These are phyloP conservation scores for Starmerella riodocensis DNA, from an alignment of 805 yeast species.

Conservation along the genomic window DNA sequence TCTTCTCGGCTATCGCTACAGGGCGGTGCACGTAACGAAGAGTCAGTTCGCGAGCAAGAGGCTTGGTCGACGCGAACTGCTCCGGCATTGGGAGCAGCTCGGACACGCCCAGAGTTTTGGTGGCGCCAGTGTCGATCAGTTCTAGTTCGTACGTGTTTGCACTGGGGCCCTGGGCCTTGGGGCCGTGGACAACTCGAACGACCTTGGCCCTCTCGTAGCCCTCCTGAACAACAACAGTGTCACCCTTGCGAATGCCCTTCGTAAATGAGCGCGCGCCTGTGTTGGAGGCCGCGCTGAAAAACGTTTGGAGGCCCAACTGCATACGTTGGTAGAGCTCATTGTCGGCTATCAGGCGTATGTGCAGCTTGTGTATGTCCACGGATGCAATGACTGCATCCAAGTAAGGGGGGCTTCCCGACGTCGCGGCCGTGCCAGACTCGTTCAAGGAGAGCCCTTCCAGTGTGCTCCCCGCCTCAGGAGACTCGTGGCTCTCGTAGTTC, in stretches of 20 bases:
- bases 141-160: constrained; percentile 40
- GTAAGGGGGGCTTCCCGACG: constrained; percentile 17
- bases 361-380: constrained; percentile 20
- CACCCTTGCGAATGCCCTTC: constrained; percentile 37
- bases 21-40: constrained; percentile 46
- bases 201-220: constrained; percentile 37
- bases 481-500: constrained; percentile 31
- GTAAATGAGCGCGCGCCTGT: constrained; percentile 22
- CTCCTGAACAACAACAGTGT: constrained; percentile 42
- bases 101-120: constrained; percentile 34
- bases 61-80: constrained; percentile 41
- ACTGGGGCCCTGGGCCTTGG: constrained; percentile 12
- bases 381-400: constrained; percentile 28
- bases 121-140: constrained; percentile 50
- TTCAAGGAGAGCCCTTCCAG: background rate
- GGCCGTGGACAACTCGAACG: background rate
- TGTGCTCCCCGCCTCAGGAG: background rate
- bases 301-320: constrained; percentile 21
- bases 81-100: constrained; percentile 42
- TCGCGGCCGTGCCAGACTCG: background rate
- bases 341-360: constrained; percentile 19
- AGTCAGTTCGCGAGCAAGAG: constrained; percentile 12
- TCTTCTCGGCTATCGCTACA: constrained; percentile 44
- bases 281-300: constrained; percentile 26
- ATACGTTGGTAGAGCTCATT: constrained; percentile 19